Evolutionary conservation across 805 yeast genomes (phyloP), one percentile per base, ranked within the genome.

Genomic region (Myxozyma melibiosi): DNA sequence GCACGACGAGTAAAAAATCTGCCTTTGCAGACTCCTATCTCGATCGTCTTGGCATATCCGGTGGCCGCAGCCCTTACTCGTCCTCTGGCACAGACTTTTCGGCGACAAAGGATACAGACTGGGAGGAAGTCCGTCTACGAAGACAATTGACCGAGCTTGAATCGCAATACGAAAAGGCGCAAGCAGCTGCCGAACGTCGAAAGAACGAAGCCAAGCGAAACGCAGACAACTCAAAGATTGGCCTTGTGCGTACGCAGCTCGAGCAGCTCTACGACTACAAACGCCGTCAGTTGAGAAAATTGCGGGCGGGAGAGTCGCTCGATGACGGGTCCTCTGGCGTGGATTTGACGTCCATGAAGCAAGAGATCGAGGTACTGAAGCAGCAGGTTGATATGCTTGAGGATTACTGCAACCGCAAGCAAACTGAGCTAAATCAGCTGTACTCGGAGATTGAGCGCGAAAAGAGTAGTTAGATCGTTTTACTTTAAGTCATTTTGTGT

Each of bases 41-140:
- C 44, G 58, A 43, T 24, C 57, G 66, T 20, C 61, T 64, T 18
- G 66, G 68, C 6, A 48, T 65, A 58, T 61, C 70, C 65, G 61
- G 63, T 65, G 68, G 62, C 67, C 61, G 63, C 67, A 80, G n/a
- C 67, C 70, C 24, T 3, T 64, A 68, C 34, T 67, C 76, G 3
- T 61, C 68, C 13, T 63, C 68, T 27, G 90, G 90, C 4, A 84
- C 90, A 0, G 91, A 88, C 69, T 86, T 86, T 68, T 80, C 86
- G 3, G 78, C 83, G 1, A 85, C 79, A 24, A 66, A 67, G 65
- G 90, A 85, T n/a, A 84, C 90, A 1, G 96, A 90, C 67, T 90
- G 97, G 96, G 97, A 91, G 71, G 90, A 86, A 67, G 95, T 86
- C 14, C 80, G 94, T 65, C 78, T 90, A 63, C 84, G 84, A 73